Evolutionary conservation across 2,329 filamentous ascomycete species (phyloP).

Genomic region (Xylaria sp.): DNA sequence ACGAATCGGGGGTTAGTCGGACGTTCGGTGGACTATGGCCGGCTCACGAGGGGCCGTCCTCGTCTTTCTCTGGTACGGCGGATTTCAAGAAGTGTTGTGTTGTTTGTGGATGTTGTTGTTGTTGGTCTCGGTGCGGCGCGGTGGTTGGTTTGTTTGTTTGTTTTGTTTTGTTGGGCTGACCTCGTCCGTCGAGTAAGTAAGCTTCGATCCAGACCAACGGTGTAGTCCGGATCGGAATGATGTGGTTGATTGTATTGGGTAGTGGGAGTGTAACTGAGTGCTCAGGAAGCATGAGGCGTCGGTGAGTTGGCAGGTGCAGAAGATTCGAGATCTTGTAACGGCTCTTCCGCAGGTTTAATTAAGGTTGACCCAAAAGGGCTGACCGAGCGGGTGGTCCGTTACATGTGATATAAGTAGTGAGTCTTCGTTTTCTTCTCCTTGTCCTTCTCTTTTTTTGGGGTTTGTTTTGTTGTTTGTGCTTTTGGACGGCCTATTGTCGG

Average conservation of each 20-base stretch:
- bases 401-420: no score
- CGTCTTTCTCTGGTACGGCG: neutral
- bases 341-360: neutral
- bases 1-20: neutral
- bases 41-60: neutral
- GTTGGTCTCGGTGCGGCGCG: neutral
- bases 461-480: no score
- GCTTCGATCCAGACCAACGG: neutral
- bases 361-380: neutral
- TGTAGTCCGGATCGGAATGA: neutral
- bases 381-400: no score
- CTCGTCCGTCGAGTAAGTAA: constrained; percentile 1
- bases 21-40: neutral
- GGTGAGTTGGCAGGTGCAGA: neutral
- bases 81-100: neutral
- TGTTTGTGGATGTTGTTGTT: no score
- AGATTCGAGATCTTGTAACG: neutral
- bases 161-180: no score
- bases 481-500: no score
- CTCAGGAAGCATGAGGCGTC: neutral
- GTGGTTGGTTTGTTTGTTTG: neutral
- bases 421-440: no score
- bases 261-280: neutral
- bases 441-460: no score
- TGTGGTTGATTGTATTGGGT: constrained; percentile 4